phyloP scores from a whole-genome alignment of 257 asterid genomes.

The Salvia rosmarinus region DNA sequence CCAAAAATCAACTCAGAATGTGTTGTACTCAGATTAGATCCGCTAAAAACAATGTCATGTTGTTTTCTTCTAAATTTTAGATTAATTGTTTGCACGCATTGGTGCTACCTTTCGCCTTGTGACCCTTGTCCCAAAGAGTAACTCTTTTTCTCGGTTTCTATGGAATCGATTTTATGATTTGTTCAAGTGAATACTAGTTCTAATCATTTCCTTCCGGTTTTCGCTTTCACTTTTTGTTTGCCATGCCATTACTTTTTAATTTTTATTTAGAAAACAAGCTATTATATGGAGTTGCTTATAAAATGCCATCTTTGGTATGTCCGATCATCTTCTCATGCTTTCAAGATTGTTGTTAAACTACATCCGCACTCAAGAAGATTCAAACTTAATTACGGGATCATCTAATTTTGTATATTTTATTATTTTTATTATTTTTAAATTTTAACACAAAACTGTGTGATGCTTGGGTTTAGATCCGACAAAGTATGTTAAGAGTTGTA shows the following conservation, averaged over 20 bases:
- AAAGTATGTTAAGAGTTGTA: no score
- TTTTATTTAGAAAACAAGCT: neutral
- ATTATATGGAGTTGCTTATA: constrained; percentile 12
- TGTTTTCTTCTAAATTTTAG: neutral
- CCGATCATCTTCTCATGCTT: constrained; percentile 3
- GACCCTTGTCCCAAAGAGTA: neutral
- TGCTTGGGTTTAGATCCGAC: constrained; percentile 11
- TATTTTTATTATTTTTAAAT: neutral
- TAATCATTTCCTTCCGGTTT: constrained; percentile 11
- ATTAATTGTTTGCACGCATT: constrained; percentile 12
- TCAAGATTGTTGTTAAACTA: neutral
- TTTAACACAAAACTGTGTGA: neutral
- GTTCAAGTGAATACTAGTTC: neutral
- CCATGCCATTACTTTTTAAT: neutral
- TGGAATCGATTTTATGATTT: constrained; percentile 2
- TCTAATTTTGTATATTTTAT: neutral
- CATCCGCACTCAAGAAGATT: neutral
- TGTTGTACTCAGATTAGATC: constrained; percentile 13
- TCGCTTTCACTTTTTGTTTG: constrained; percentile 4
- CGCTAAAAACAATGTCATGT: neutral
- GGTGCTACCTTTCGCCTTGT: neutral
- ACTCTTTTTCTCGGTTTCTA: neutral
- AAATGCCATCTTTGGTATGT: neutral
- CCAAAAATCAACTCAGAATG: neutral
- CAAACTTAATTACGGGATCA: neutral